A percentile compares a stretch with the other conserved stretches of the same genome.
Evolutionary conservation across 192 early-diverging fungal genomes (phyloP).

Genomic region (Coemansia sp.): DNA sequence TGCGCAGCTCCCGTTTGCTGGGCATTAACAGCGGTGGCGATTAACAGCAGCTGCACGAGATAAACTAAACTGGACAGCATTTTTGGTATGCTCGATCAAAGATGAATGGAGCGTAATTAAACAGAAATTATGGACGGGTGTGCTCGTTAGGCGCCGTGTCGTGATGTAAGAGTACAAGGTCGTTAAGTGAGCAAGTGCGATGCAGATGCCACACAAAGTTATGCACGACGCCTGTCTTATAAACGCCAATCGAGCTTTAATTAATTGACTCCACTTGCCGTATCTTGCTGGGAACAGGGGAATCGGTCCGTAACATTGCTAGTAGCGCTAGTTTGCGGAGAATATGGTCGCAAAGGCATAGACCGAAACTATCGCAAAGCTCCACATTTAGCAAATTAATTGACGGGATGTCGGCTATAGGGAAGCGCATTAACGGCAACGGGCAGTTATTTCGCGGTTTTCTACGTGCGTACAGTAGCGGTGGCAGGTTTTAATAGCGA

Average conservation of each 20-base stretch:
- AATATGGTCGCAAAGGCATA: neutral
- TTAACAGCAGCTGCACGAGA: slow-evolving; percentile 1
- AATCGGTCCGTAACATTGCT: neutral
- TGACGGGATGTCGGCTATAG: slow-evolving; percentile 9
- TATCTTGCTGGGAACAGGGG: slow-evolving; percentile 6
- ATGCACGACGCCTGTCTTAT: neutral
- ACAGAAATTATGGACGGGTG: no score
- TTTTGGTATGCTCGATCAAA: neutral
- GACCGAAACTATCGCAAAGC: neutral
- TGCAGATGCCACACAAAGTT: neutral
- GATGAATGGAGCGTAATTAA: neutral
- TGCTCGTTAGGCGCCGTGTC: neutral
- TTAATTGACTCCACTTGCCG: neutral
- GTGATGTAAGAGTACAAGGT: slow-evolving; percentile 6
- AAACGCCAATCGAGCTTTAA: neutral
- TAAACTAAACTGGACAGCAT: neutral
- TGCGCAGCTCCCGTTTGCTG: neutral
- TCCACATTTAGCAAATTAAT: slow-evolving; percentile 2
- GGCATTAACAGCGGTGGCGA: neutral
- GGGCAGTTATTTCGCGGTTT: slow-evolving; percentile 10
- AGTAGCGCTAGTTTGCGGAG: slow-evolving; percentile 6
- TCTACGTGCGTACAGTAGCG: slow-evolving; percentile 14
- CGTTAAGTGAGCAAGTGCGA: neutral
- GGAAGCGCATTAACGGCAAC: slow-evolving; percentile 5
- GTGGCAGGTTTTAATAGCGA: neutral